Percentiles rank a stretch among this genome's conserved stretches.
Evolutionary conservation across 2,329 filamentous ascomycete genomes (phyloP).

Genomic region (Alternaria triticina): DNA sequence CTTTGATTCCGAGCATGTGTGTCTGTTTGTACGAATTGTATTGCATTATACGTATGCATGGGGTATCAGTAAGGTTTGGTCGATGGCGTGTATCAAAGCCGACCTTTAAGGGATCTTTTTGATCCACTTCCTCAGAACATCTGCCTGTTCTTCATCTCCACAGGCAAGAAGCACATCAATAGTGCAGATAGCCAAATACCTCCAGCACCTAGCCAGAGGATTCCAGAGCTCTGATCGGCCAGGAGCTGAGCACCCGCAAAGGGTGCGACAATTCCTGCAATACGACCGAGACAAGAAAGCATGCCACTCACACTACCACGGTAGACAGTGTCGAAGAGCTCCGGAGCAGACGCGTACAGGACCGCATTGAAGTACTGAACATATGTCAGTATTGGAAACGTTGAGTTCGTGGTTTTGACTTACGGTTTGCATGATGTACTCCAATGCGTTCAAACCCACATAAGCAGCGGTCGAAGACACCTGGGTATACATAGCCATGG

Average conservation of each 20-base stretch:
- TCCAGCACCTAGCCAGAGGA: slow-evolving; percentile 38
- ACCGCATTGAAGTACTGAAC: slow-evolving; percentile 38
- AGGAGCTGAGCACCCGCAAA: slow-evolving; percentile 36
- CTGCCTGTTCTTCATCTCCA: slow-evolving; percentile 40
- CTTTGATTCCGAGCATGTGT: neutral
- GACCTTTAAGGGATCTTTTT: neutral
- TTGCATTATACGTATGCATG: neutral
- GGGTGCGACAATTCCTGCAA: slow-evolving; percentile 38
- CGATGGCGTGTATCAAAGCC: neutral
- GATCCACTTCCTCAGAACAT: slow-evolving; percentile 30
- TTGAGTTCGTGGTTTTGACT: neutral
- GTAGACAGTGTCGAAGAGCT: slow-evolving; percentile 37
- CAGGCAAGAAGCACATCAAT: slow-evolving; percentile 37
- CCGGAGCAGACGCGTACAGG: slow-evolving; percentile 37
- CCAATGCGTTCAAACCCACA: slow-evolving; percentile 37
- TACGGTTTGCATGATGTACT: slow-evolving; percentile 44
- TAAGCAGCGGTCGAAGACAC: slow-evolving; percentile 33
- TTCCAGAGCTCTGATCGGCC: slow-evolving; percentile 28
- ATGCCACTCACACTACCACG: slow-evolving; percentile 41
- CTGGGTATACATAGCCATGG: slow-evolving; percentile 42
- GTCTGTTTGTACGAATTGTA: neutral
- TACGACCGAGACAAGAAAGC: slow-evolving; percentile 35
- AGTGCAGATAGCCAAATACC: slow-evolving; percentile 39
- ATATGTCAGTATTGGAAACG: neutral
- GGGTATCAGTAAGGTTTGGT: neutral